phyloP scores from a whole-genome alignment of 306 rosid genomes.

The Boehmeria nivea region DNA sequence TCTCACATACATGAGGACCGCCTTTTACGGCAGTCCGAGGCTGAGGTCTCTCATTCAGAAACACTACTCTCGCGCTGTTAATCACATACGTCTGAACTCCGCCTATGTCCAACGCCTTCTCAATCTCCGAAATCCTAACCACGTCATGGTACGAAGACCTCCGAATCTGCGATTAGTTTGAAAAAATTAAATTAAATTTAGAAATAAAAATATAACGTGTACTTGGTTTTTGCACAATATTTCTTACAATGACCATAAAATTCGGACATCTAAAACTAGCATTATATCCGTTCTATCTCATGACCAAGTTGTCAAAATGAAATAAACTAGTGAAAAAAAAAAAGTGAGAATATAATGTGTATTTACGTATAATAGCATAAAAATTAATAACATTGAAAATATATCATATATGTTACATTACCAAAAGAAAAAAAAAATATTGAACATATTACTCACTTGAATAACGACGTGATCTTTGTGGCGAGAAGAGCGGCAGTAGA shows the following conservation, averaged over 20 bases:
- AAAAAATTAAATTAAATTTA: too few relatives aligned
- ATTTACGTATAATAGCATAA: too few relatives aligned
- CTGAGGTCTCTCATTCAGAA: conserved; percentile 73
- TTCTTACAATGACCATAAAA: too few relatives aligned
- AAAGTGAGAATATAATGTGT: too few relatives aligned
- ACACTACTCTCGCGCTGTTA: conserved; percentile 64
- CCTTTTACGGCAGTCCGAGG: conserved; percentile 30
- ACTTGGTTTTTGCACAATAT: too few relatives aligned
- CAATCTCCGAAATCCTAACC: conserved; percentile 57
- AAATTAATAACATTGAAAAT: too few relatives aligned
- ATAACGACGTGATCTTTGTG: conserved; percentile 61
- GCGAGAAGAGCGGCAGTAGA: conserved; percentile 45
- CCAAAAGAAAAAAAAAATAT: neutral
- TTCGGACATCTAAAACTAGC: too few relatives aligned
- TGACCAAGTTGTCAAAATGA: too few relatives aligned
- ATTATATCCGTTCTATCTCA: too few relatives aligned
- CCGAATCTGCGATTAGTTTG: conserved; percentile 72
- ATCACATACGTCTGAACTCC: conserved; percentile 73
- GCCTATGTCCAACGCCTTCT: conserved; percentile 44
- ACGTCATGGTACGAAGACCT: conserved; percentile 70
- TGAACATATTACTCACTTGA: conserved; percentile 42
- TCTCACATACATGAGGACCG: conserved; percentile 42
- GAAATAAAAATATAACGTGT: too few relatives aligned
- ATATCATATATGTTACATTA: too few relatives aligned
- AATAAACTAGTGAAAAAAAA: too few relatives aligned